Base-by-base conservation (phyloP, 1,284 basidiomycete species). In the Microbotryum saponariae region DNA sequence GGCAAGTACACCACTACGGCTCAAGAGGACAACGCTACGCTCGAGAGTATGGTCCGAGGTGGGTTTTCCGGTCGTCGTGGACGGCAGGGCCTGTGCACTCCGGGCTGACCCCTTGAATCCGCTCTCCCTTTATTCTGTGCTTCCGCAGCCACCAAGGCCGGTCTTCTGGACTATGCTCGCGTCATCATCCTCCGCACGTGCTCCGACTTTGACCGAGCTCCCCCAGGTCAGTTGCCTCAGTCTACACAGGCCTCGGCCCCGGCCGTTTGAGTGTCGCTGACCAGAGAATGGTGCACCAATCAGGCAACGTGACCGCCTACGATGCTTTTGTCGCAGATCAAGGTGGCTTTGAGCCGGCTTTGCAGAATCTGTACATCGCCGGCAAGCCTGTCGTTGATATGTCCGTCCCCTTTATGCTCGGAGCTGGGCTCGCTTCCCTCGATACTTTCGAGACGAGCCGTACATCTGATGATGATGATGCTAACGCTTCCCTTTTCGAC, bases 21-120 rank as follows among this genome's bases (percentile, higher is more conserved):
- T 12, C 59, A 61, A 20, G 81, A 82, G 69, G 81, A 81, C 72
- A 81, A 80, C 65, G 79, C 77, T 20, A 76, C 75, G 27, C 77
- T 81, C 42, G 78, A 78, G 58, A 75, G 76, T 2, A 75, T 81
- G 57, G 65, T 81, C 29, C 76, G 80, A 31, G 64, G 51, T 58
- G 6, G 8, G 55, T 20, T 14, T 33, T 47, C n/a, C 23, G 2
- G 12, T 29, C 42, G 5, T 54, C 23, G 31, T 54, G 27, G 20
- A 18, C 14, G 1, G 4, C 37, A 42, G 37, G 18, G 37, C 14
- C 12, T 42, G 37, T 42, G 37, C 37, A 42, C 31, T 42, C 4
- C 16, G 37, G 5, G 37, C 37, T 42, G 12, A 42, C 37, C 31
- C 31, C 8, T 31, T 31, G 9, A 14, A 4, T 42, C 14, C 14